phyloP scores from a whole-genome alignment of 208 protist species.

The Strigomonas galati region DNA sequence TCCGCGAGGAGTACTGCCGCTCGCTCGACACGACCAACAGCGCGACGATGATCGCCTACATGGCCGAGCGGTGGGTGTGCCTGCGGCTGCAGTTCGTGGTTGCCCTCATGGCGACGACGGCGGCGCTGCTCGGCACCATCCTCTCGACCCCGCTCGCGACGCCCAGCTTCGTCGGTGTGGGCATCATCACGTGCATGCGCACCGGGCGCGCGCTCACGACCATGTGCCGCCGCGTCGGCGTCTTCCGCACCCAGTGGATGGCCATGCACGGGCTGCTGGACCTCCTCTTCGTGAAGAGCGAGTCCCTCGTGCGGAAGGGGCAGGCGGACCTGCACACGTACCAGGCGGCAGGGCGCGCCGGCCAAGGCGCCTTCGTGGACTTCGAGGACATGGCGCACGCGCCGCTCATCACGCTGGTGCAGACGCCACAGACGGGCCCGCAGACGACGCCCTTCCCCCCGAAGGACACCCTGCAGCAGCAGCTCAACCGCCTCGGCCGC shows the following conservation, averaged over 20 bases:
- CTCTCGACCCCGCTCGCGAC: conserved; percentile 31
- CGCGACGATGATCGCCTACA: conserved; percentile 46
- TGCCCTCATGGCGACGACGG: conserved; percentile 34
- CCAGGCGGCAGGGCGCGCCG: background rate
- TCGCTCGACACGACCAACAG: conserved; percentile 61
- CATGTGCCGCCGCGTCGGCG: conserved; percentile 33
- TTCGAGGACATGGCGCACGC: background rate
- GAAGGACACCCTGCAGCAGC: background rate
- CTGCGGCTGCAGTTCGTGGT: conserved; percentile 49
- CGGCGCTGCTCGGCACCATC: conserved; percentile 45
- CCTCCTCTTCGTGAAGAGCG: conserved; percentile 44
- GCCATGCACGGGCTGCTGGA: conserved; percentile 50
- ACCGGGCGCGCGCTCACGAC: conserved; percentile 31
- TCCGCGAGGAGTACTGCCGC: conserved; percentile 70
- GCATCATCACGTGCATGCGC: conserved; percentile 39
- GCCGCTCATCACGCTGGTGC: conserved; percentile 1
- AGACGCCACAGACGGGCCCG: conserved; percentile 10
- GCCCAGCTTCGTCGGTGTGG: conserved; percentile 47
- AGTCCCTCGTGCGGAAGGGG: conserved; percentile 28
- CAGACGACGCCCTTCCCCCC: background rate
- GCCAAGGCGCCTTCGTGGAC: conserved; percentile 8
- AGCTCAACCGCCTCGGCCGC: background rate
- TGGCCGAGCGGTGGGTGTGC: conserved; percentile 56
- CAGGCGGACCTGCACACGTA: conserved; percentile 7
- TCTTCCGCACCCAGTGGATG: conserved; percentile 47